Base-by-base conservation (phyloP, 2,329 filamentous ascomycete species). In the Calonectria pseudoreteaudii region DNA sequence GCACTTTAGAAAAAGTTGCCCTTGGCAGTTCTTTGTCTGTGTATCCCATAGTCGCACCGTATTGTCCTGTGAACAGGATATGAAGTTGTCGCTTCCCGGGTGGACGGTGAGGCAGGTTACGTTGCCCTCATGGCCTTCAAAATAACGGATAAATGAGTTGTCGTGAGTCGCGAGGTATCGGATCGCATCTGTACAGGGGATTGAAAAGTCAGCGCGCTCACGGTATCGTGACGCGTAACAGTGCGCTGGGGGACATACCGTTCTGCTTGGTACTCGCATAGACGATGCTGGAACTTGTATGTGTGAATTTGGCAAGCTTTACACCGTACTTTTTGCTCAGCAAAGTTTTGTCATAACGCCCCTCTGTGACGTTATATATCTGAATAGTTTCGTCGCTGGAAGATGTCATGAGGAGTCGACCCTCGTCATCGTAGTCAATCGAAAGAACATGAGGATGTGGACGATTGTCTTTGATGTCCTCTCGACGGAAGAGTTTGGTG, bases 261-360 rank as follows among this genome's bases (percentile, higher is more conserved):
- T 99, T 97, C 80, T 97, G 92, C 83, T 98, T 98, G 16, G 97
- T 99, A 83, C 95, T 98, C 66, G 97, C 96, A 82, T 98, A 98
- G 73, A 99, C 93, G 82, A 99, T 95, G 83, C 95, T 96, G 28
- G 95, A 95, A 77, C 93, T 93, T 74, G 96, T 94, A 83, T 98
- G 97, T 1, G 96, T 98, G 84, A 98, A 99, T 79, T 95, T 94
- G 47, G 97, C 97, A 70, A 98, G 90, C 83, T 98, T 97, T 23
- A 95, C 95, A 73, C 97, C 97, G 81, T 99, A 99, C 84, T 99
- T 99, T 83, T 98, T 98, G 86, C 94, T 97, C 66, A 97, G 92
- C 60, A 98, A 90, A 73, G 93, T 93, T 86, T 98, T 98, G 60
- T 95, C 94, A 79, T 95, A 93, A 74, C 94, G 94, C 6, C 97